Evolutionary conservation across 345 rosid species (phyloP), one percentile per base, ranked within the genome.

Genomic region (Syzygium aromaticum): DNA sequence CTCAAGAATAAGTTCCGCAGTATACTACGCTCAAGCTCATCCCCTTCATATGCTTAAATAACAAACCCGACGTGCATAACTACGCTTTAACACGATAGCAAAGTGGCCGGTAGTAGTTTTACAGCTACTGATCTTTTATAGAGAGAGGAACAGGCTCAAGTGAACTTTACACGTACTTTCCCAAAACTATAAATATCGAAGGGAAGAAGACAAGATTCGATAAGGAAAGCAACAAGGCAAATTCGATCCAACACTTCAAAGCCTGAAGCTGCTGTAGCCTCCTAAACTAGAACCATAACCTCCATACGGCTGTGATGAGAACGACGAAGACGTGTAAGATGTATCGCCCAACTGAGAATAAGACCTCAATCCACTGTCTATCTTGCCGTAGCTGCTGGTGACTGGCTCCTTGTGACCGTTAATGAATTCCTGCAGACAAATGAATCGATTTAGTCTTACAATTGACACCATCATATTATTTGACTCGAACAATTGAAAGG

Each of bases 371-470:
- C 93, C 89, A 22, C 53, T 51, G 52, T 94, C 93, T 43, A 88
- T 17, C 61, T 90, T 89, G 77, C 90, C 87, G 30, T 94, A 91
- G 80, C 86, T 85, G 91, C 91, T 90, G 25, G 91, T 28, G 17
- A 85, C 84, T 13, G 93, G 86, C 57, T 93, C 94, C 86, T 86
- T 90, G 88, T 88, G 93, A 85, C 90, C 87, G 84, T 86, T 91
- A 56, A 92, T 88, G 83, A 87, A 90, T 52, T 94, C 94, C 95
- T 94, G 93, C 85, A 87, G 84, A 46, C 11, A 67, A 59, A 84
- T 25, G 52, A 78, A n/a, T 67, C n/a, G 17, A 11, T 85, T 28
- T 53, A 23, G 73, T 14, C 46, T 25, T 54, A 77, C 8, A 63
- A 9, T 23, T 56, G 80, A 63, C 30, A 49, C 67, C 30, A 27